Base-by-base conservation (phyloP, 2,329 filamentous ascomycete genomes). In the Fusarium sp. region DNA sequence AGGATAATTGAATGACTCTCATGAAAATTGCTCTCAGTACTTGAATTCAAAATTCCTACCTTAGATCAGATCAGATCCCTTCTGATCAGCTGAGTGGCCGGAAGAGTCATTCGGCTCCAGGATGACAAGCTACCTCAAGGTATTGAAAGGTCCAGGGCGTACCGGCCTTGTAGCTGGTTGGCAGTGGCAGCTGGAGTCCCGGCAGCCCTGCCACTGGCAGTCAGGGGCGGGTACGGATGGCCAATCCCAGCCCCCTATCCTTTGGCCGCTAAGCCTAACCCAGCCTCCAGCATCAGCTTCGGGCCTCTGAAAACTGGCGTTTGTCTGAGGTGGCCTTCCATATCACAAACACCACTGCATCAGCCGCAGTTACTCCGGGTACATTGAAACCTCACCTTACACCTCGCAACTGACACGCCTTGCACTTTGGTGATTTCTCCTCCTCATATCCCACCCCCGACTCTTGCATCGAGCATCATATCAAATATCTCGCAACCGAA, bases 231-330 rank as follows among this genome's bases (percentile, higher is more conserved):
- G 40, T 63, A 46, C 41, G 30, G 56, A 46, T 45, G 44, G 23
- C 54, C 53, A 55, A 57, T 62, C 27, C 14, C 45, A 66, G 12
- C 46, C 63, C 23, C 45, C 38, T 41, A 49, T 65, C 60, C 55
- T 65, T 68, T 54, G 59, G n/a, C 62, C 79, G 76, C 80, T 81
- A 81, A 68, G 67, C 80, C 79, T 48, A 75, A 78, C 78, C 55
- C 69, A 79, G 79, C 38, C 56, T 46, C 35, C 26, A 41, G 42
- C 41, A 55, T 67, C 48, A 49, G 46, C 49, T 60, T 62, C 17
- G 23, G 60, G 54, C 35, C 46, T 50, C 59, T 67, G 61, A 58
- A 70, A 64, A 54, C 69, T 62, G 46, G 57, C 60, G 49, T 64
- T 46, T 46, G 45, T 64, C 57, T 70, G 23, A 23, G 23, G 23